A percentile compares a stretch with the other conserved stretches of the same genome.
phyloP scores from a whole-genome alignment of 768 basidiomycete genomes.

The Termitomyces sp. region DNA sequence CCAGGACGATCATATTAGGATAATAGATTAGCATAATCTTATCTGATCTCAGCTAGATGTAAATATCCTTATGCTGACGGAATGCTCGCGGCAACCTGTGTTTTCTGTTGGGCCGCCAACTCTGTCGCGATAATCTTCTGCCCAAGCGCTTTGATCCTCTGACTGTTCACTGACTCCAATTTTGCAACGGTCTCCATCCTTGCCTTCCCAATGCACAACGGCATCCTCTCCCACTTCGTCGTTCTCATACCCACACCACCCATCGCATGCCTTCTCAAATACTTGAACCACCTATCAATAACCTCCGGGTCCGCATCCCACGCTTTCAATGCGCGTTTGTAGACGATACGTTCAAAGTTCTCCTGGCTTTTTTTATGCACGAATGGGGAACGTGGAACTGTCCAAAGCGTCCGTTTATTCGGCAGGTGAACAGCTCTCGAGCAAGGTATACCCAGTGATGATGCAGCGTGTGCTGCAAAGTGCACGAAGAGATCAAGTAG shows the following conservation, averaged over 20 bases:
- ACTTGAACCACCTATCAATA: constrained; percentile 75
- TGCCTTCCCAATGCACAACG: constrained; percentile 36
- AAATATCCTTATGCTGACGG: background rate
- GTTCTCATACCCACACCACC: constrained; percentile 86
- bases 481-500: constrained; percentile 76
- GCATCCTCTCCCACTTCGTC: constrained; percentile 69
- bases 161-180: constrained; percentile 15
- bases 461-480: constrained; percentile 79
- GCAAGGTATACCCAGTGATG: constrained; percentile 77
- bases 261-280: constrained; percentile 68
- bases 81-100: background rate
- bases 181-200: constrained; percentile 19
- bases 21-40: constrained; percentile 4
- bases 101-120: constrained; percentile 4
- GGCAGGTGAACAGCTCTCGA: constrained; percentile 64
- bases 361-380: constrained; percentile 92
- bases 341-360: constrained; percentile 84
- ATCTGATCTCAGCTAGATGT: constrained; percentile 1
- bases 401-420: constrained; percentile 74
- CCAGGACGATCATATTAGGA: background rate
- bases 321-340: constrained; percentile 84
- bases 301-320: constrained; percentile 83
- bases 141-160: constrained; percentile 23
- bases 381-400: constrained; percentile 82
- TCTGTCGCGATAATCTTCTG: constrained; percentile 26